Conservation (phyloP, 306 rosid genomes). For the Cucurbita pepo region DNA sequence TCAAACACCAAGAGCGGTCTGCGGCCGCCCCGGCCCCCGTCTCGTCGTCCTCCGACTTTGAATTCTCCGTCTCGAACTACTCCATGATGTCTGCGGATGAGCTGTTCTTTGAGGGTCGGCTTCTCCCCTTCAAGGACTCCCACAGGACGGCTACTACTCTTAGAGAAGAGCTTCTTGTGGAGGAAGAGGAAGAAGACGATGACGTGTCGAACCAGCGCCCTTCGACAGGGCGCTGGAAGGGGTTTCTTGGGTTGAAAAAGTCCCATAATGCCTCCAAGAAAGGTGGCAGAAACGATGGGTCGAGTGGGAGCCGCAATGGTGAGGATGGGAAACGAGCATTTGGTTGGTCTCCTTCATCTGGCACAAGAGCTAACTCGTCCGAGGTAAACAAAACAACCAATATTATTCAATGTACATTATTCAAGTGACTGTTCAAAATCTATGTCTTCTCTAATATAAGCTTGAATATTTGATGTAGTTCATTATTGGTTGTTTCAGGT, state of each 20-base stretch:
- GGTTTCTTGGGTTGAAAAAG: slow-evolving; percentile 56
- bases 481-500: background rate
- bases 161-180: slow-evolving; percentile 58
- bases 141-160: slow-evolving; percentile 28
- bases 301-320: background rate
- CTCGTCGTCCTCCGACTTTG: slow-evolving; percentile 42
- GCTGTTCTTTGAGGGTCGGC: slow-evolving; percentile 65
- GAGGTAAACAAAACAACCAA: background rate
- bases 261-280: slow-evolving; percentile 16
- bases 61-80: slow-evolving; percentile 60
- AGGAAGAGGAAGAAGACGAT: slow-evolving; percentile 8
- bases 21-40: background rate
- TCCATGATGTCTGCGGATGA: slow-evolving; percentile 92
- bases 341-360: background rate
- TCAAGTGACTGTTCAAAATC: too few relatives aligned
- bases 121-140: slow-evolving; percentile 35
- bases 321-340: background rate
- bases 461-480: background rate
- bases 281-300: background rate
- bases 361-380: background rate
- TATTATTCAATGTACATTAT: background rate
- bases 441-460: too few relatives aligned
- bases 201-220: slow-evolving; percentile 28
- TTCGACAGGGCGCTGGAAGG: slow-evolving; percentile 71
- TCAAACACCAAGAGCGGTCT: slow-evolving; percentile 20